Evolutionary conservation across 371 early-diverging fungal genomes (phyloP), one percentile per base, ranked within the genome.

Genomic region (Apophysomyces variabilis): DNA sequence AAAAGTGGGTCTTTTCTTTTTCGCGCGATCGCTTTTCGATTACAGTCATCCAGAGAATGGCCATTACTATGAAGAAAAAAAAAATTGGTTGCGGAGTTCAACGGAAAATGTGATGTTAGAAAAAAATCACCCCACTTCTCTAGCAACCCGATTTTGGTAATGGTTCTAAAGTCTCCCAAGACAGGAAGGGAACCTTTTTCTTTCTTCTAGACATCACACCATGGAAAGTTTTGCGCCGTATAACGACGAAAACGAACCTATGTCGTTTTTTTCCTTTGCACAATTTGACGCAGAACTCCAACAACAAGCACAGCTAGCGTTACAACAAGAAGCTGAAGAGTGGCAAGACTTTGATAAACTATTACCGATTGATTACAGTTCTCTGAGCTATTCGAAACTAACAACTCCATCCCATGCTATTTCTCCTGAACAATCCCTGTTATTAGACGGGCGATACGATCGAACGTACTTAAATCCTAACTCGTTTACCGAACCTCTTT

Each of bases 321-420:
- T 80, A 45, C 68, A 76, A 64, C 71, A 74, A 38, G 54, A 50
- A 21, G 9, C 54, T 18, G 65, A 61, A 57, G 65, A 58, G 35
- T 76, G 77, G 77, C 80, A 77, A 50, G 75, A 75, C 44, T 70
- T 77, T 47, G 80, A 79, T 69, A 73, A 69, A 66, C 77, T 73
- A 26, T 41, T 80, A 35, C 74, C 80, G 1, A 66, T 73, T 60
- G 62, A 66, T 13, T 41, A 5, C 41, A 41, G 13, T 38, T 60
- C 66, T 37, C 32, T 50, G 21, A 26, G 16, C 21, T 50, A 50
- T 50, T 26, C 54, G 7, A 50, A 50, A 26, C 21, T 26, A 21
- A 57, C 61, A n/a, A 43, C 60, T 13, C 44, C 65, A 60, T 16
- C 66, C 63, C 38, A n/a, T 66, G 54, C 3, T 5, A 50, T 50